These are phyloP conservation scores for Salvia rosmarinus DNA, from an alignment of 257 asterid species.

Conservation along the genomic window DNA sequence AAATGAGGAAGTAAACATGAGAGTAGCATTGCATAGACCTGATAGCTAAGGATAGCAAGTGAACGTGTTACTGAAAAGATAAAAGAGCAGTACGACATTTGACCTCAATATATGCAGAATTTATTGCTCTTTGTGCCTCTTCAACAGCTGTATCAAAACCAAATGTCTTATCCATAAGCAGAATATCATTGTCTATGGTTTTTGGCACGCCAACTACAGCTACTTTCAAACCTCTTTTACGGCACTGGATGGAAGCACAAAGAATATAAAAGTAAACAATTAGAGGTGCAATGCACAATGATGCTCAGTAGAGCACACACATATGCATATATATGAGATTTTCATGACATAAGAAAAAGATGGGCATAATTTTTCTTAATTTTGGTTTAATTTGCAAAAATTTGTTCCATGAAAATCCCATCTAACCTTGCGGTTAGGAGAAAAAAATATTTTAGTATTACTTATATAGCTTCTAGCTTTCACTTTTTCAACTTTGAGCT, in stretches of 20 bases:
- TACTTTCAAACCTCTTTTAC: slow-evolving; percentile 65
- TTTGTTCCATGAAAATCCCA: background rate
- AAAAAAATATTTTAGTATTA: background rate
- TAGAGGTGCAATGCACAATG: slow-evolving; percentile 17
- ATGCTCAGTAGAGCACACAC: too few relatives aligned
- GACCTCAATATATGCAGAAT: slow-evolving; percentile 96
- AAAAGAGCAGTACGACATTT: slow-evolving; percentile 17
- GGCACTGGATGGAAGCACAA: slow-evolving; percentile 58
- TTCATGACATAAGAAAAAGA: background rate
- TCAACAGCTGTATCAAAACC: slow-evolving; percentile 99
- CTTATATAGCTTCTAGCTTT: background rate
- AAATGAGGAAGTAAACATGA: background rate
- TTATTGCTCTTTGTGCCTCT: slow-evolving; percentile 97
- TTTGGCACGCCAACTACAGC: slow-evolving; percentile 99
- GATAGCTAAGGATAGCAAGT: background rate
- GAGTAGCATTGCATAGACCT: slow-evolving; percentile 4
- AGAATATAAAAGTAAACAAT: too few relatives aligned
- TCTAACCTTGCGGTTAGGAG: background rate
- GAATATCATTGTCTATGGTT: slow-evolving; percentile 96
- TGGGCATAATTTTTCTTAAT: background rate
- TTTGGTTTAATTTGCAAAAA: background rate
- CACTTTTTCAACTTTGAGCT: background rate
- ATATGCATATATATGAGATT: too few relatives aligned
- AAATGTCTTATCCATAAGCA: slow-evolving; percentile 98
- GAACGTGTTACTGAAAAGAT: slow-evolving; percentile 18